These are phyloP conservation scores for Backusella liffmaniae DNA, from an alignment of 192 early-diverging fungal genomes.

Conservation along the genomic window DNA sequence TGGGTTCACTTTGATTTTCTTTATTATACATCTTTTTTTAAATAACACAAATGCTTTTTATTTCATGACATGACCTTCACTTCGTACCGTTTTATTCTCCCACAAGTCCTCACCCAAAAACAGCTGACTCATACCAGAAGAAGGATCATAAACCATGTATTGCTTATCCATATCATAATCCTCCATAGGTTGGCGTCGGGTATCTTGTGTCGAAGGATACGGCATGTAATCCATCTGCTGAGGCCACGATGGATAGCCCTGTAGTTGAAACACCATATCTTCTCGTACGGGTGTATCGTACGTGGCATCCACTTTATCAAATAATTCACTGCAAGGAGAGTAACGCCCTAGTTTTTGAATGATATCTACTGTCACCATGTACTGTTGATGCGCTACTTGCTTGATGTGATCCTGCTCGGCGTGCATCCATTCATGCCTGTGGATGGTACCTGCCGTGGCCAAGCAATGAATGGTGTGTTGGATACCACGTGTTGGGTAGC, in stretches of 20 bases:
- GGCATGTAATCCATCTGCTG: not conserved
- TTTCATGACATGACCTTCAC: conserved; percentile 21
- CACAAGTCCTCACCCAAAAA: not conserved
- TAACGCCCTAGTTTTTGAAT: not conserved
- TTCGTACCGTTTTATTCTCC: not conserved
- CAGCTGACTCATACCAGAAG: conserved; percentile 10
- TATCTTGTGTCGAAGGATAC: not conserved
- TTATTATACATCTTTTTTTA: not conserved
- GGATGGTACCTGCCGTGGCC: conserved; percentile 48
- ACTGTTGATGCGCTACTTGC: conserved; percentile 20
- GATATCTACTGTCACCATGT: not conserved
- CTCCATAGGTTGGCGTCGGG: not conserved
- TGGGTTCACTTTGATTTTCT: not conserved
- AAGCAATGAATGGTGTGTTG: conserved; percentile 55
- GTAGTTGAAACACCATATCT: not conserved
- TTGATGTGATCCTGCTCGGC: not conserved
- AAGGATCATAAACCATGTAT: not conserved
- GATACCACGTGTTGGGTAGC: conserved; percentile 49
- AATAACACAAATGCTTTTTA: not conserved
- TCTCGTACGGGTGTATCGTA: not conserved
- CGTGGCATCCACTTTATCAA: not conserved
- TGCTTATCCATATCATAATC: not conserved
- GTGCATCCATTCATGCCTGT: conserved; percentile 26
- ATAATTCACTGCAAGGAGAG: conserved; percentile 9
- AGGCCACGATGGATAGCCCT: not conserved